phyloP scores from a whole-genome alignment of 208 protist genomes.

The Crithidia sp. region DNA sequence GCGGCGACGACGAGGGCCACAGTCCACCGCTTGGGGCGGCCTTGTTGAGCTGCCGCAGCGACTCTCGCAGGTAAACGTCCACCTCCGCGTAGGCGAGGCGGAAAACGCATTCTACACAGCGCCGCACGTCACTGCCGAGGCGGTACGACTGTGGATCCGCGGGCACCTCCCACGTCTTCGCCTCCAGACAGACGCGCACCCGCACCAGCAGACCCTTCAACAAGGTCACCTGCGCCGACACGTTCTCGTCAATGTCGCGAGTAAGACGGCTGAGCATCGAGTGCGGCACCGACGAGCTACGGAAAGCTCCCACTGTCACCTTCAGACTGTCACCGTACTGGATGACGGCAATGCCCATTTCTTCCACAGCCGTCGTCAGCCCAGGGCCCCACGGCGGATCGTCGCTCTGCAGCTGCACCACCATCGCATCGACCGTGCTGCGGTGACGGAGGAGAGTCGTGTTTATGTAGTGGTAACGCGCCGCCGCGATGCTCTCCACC shows the following conservation, averaged over 20 bases:
- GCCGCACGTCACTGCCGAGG: conserved; percentile 48
- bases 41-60: conserved; percentile 67
- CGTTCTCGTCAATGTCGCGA: conserved; percentile 49
- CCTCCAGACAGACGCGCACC: conserved; percentile 33
- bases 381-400: conserved; percentile 34
- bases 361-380: conserved; percentile 22
- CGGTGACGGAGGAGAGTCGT: conserved; percentile 37
- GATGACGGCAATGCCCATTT: conserved; percentile 26
- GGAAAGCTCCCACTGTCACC: conserved; percentile 31
- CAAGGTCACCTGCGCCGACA: conserved; percentile 32
- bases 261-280: conserved; percentile 59
- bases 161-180: conserved; percentile 34
- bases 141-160: conserved; percentile 35
- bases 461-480: conserved; percentile 67
- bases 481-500: conserved; percentile 80
- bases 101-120: conserved; percentile 50
- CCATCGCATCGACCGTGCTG: conserved; percentile 33
- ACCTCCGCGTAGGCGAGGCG: conserved; percentile 54
- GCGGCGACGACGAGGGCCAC: conserved; percentile 13
- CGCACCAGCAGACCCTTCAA: conserved; percentile 38
- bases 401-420: conserved; percentile 69
- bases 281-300: conserved; percentile 41
- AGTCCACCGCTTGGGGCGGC: conserved; percentile 20
- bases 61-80: conserved; percentile 73
- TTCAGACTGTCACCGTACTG: conserved; percentile 35